Evolutionary conservation across 331 rosid genomes (phyloP), one percentile per base, ranked within the genome.

Genomic region (Malus hybrid): DNA sequence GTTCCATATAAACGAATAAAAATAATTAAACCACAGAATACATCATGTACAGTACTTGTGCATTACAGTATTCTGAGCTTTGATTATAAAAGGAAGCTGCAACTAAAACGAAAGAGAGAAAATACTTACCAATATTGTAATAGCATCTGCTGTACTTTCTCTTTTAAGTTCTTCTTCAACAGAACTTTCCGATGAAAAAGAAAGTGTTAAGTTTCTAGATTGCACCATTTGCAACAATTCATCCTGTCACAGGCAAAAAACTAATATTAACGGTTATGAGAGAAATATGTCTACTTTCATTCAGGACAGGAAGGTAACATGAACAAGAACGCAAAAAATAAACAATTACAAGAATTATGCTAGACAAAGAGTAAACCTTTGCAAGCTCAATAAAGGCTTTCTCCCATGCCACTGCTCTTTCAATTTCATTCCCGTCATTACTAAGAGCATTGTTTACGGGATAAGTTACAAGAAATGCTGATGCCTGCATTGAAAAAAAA

Each of bases 101-200:
- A 57, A 72, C 75, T 44, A 22, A 56, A 56, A 52, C 58, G 76
- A 61, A 63, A 29, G 66, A 78, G 72, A 60, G 39, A 64, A 79
- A 52, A 62, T 57, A 69, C 87, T 78, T 80, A 94, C 99, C 93
- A 92, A 44, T 76, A 94, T 94, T 16, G 99, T 94, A 77, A 94
- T 92, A 74, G 87, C 97, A 80, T 94, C 99, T 55, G 97, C 93
- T 44, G 97, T 87, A 82, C 99, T 94, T 82, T 94, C 99, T 85
- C 97, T 84, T 87, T 94, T 89, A 76, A 94, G 84, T 79, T 94
- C 99, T 86, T 92, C 97, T 84, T 94, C 97, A 64, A 94, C 75
- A 64, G 99, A 94, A 88, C 97, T 92, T 88, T 94, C 99, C 70
- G 99, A 92, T 58, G 99, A 94, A 85, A 94, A 94, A 29, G 99